Base-by-base conservation (phyloP, 805 yeast species). In the Dipodascus geniculatus region DNA sequence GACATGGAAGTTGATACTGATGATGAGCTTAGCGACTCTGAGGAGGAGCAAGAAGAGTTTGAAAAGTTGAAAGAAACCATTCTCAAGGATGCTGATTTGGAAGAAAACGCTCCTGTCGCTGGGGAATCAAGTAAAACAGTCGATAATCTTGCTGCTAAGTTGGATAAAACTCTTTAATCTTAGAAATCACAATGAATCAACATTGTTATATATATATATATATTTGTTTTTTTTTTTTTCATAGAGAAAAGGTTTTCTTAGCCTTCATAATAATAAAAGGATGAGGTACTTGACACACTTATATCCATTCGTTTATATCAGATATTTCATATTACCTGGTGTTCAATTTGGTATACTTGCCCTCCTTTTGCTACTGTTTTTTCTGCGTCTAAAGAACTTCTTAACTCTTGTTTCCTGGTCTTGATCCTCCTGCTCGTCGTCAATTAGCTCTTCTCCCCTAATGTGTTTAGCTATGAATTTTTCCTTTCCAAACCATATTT, bases 1-100 rank as follows among this genome's bases (percentile, higher is more conserved):
- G 99, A 93, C 61, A 78, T 93, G 71, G 99, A 91, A 72, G 96
- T 88, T 68, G 73, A 78, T 35, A 81, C 81, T 58, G 79, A 81
- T 50, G 86, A 79, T 22, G 87, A 81, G 53, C 87, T 81, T 54
- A 87, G 81, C 22, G 84, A 78, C 2, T 83, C 76, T 9, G 82
- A 75, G 3, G 82, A 73, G 2, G 79, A 72, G 16, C 80, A 74
- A 4, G 77, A 76, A 50, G 87, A 79, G 49, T 83, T 78, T 49
- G 87, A 80, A 50, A 78, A 72, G 24, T 83, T 80, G 64, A 74
- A 74, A 57, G 84, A 82, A 54, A 63, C 66, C 22, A 64, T 74
- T 20, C 76, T 73, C 49, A 70, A 74, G 51, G 78, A 74, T 56
- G 62, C 77, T 22, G 64, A 62, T 23, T 66, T 62, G 23, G 74